phyloP scores from a whole-genome alignment of 345 rosid species.

The Gynandropsis gynandra region DNA sequence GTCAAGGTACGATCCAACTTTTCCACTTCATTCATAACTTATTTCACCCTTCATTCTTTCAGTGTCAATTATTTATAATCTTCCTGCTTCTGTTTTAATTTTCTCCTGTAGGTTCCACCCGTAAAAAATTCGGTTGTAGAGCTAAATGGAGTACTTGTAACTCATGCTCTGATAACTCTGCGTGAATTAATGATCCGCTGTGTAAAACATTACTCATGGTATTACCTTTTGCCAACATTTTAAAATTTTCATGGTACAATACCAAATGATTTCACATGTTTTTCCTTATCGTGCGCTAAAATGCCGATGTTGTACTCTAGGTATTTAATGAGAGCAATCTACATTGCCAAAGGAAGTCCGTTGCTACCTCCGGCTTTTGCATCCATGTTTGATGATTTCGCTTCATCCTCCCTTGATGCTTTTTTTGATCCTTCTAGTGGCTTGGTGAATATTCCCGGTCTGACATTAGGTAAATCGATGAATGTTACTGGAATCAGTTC shows the following conservation, averaged over 20 bases:
- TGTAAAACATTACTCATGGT: slow-evolving; percentile 94
- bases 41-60: slow-evolving; percentile 17
- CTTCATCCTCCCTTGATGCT: slow-evolving; percentile 90
- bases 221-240: slow-evolving; percentile 13
- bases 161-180: slow-evolving; percentile 81
- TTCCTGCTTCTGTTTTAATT: slow-evolving; percentile 12
- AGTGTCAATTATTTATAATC: slow-evolving; percentile 10
- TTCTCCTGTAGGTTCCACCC: slow-evolving; percentile 60
- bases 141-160: slow-evolving; percentile 85
- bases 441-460: slow-evolving; percentile 67
- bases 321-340: slow-evolving; percentile 91
- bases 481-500: slow-evolving; percentile 4
- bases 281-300: slow-evolving; percentile 7
- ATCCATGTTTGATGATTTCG: slow-evolving; percentile 81
- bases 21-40: slow-evolving; percentile 15
- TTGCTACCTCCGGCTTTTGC: slow-evolving; percentile 82
- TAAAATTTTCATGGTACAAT: background rate
- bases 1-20: slow-evolving; percentile 51
- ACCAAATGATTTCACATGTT: slow-evolving; percentile 9
- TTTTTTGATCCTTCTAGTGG: slow-evolving; percentile 89
- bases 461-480: slow-evolving; percentile 59
- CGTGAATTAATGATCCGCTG: slow-evolving; percentile 68
- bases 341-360: slow-evolving; percentile 87
- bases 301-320: slow-evolving; percentile 32
- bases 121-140: slow-evolving; percentile 81